A percentile compares a stretch with the other conserved stretches of the same genome.
These are phyloP conservation scores for Lantana camara DNA, from an alignment of 257 asterid genomes.

Conservation along the genomic window DNA sequence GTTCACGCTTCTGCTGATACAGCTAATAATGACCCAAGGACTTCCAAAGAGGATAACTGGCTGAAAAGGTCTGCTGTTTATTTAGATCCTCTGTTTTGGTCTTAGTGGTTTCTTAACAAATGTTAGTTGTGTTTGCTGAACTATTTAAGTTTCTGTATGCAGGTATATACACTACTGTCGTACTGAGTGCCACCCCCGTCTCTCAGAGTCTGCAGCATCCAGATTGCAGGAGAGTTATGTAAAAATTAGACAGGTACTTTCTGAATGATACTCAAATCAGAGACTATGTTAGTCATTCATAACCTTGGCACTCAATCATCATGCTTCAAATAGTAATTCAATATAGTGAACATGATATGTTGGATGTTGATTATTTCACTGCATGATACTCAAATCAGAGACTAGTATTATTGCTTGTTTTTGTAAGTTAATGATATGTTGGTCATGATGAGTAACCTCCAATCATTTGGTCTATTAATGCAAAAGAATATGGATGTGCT, in stretches of 20 bases:
- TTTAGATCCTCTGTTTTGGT: constrained; percentile 4
- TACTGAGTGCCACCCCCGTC: constrained; percentile 85
- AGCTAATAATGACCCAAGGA: constrained; percentile 54
- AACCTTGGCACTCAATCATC: no score
- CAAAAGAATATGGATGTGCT: not conserved
- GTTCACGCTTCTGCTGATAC: constrained; percentile 94
- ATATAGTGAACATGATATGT: constrained; percentile 13
- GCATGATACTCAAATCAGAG: not conserved
- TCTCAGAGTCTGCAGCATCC: constrained; percentile 92
- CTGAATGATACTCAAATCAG: not conserved
- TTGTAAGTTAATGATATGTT: not conserved
- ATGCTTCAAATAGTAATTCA: not conserved
- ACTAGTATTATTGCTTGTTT: not conserved
- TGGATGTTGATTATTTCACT: not conserved
- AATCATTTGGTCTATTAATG: constrained; percentile 1
- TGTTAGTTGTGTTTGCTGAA: constrained; percentile 16
- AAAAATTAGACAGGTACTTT: constrained; percentile 87
- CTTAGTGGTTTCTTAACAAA: not conserved
- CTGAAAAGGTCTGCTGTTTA: constrained; percentile 65
- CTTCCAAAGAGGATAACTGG: constrained; percentile 87
- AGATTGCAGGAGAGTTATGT: constrained; percentile 84
- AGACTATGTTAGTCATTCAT: constrained; percentile 14
- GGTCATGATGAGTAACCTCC: not conserved
- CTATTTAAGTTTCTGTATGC: constrained; percentile 29
- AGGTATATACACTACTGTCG: constrained; percentile 95